Evolutionary conservation across 805 yeast species (phyloP).

Genomic region (Saturnispora hagleri): DNA sequence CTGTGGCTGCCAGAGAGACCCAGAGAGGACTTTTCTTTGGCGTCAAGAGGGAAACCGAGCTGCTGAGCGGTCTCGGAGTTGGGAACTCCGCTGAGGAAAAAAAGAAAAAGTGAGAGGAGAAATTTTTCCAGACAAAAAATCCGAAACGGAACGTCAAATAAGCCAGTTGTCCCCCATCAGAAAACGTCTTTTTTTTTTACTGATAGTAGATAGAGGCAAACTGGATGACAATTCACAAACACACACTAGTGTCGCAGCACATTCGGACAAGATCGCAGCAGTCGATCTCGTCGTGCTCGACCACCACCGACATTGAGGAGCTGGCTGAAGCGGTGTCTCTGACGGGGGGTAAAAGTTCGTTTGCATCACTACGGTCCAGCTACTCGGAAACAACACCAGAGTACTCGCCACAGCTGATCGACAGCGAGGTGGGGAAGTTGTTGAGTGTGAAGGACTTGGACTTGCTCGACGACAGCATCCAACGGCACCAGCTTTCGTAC

Average conservation of each 20-base stretch:
- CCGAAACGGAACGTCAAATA: neutral
- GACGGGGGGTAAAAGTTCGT: slow-evolving; percentile 11
- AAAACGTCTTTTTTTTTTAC: neutral
- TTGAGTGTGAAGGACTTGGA: slow-evolving; percentile 18
- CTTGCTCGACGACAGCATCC: slow-evolving; percentile 10
- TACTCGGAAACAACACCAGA: slow-evolving; percentile 20
- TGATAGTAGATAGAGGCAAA: neutral
- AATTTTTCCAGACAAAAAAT: neutral
- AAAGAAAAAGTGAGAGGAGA: neutral
- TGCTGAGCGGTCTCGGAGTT: slow-evolving; percentile 4
- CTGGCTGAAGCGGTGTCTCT: neutral
- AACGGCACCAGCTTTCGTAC: neutral
- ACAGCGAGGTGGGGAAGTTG: slow-evolving; percentile 23
- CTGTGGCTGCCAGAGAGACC: slow-evolving; percentile 1
- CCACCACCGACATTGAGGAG: slow-evolving; percentile 4
- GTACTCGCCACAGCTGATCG: slow-evolving; percentile 23
- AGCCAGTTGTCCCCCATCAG: neutral
- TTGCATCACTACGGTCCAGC: slow-evolving; percentile 18
- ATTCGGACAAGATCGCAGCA: slow-evolving; percentile 1
- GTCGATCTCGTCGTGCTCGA: slow-evolving; percentile 2
- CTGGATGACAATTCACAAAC: slow-evolving; percentile 20
- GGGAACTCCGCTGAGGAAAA: neutral
- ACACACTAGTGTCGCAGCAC: slow-evolving; percentile 4
- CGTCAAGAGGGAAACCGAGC: slow-evolving; percentile 11
- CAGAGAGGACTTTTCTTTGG: slow-evolving; percentile 11